These are phyloP conservation scores for Coix lacrymajobi DNA, from an alignment of 176 grass and related monocot genomes.

Conservation along the genomic window DNA sequence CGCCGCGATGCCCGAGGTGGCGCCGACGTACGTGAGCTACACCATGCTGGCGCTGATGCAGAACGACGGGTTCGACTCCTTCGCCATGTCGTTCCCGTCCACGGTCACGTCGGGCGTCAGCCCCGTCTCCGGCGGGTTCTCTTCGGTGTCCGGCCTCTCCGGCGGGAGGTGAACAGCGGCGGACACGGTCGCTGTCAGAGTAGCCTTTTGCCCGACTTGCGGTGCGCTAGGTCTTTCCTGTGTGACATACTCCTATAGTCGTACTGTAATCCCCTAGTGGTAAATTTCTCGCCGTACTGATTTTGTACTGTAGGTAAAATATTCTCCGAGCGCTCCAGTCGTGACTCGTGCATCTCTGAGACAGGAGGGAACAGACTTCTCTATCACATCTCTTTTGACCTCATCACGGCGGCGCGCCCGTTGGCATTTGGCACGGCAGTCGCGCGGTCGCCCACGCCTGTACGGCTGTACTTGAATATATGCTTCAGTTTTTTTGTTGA, in stretches of 20 bases:
- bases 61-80: conserved; percentile 54
- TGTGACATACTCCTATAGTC: neutral
- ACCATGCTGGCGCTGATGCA: conserved; percentile 46
- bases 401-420: neutral
- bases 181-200: neutral
- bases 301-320: neutral
- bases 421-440: neutral
- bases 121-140: conserved; percentile 21
- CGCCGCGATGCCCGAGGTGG: conserved; percentile 26
- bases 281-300: neutral
- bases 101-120: conserved; percentile 19
- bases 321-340: neutral
- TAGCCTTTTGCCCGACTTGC: no score
- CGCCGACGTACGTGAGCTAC: conserved; percentile 38
- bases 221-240: neutral
- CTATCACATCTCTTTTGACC: neutral
- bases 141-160: conserved; percentile 42
- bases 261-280: neutral
- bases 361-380: neutral
- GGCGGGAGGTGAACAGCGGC: neutral
- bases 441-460: neutral
- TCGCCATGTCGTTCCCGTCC: conserved; percentile 47
- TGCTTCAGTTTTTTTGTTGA: no score
- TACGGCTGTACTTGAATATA: conserved; percentile 1
- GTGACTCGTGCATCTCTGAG: neutral